Conservation (phyloP, 768 basidiomycete genomes). For the Russula lepida region DNA sequence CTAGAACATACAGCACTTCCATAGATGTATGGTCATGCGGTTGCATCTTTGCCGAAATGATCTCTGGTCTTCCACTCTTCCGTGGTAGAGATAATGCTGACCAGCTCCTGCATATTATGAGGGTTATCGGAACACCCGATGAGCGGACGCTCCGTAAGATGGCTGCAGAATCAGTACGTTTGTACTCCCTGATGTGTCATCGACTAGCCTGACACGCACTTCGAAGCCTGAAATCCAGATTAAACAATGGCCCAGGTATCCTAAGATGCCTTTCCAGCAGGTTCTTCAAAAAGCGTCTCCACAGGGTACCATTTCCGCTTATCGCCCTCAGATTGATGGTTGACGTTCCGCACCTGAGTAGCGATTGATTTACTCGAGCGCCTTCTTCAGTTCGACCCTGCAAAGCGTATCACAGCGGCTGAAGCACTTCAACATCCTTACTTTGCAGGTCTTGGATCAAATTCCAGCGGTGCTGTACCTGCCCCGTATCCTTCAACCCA, state of each 20-base stretch:
- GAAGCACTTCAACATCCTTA: constrained; percentile 91
- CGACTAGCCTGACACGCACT: constrained; percentile 12
- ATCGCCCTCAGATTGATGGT: not conserved
- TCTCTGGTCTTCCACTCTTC: constrained; percentile 93
- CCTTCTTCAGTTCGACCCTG: constrained; percentile 92
- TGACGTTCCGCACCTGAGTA: constrained; percentile 19
- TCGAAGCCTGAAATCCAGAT: constrained; percentile 70
- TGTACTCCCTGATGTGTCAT: not conserved
- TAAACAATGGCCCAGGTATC: constrained; percentile 82
- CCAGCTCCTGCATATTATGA: constrained; percentile 95
- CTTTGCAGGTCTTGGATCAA: constrained; percentile 44
- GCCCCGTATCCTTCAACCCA: constrained; percentile 39
- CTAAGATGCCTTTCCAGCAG: constrained; percentile 72
- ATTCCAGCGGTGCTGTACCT: constrained; percentile 35
- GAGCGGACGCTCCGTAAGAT: constrained; percentile 85
- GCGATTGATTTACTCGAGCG: constrained; percentile 92
- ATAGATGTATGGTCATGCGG: constrained; percentile 99
- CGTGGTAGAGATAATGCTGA: constrained; percentile 95
- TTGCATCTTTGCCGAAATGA: constrained; percentile 99
- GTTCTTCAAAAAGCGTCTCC: constrained; percentile 80
- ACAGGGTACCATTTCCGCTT: constrained; percentile 45
- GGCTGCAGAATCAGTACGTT: constrained; percentile 74
- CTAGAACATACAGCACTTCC: constrained; percentile 93
- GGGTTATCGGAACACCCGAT: constrained; percentile 91
- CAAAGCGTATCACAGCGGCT: constrained; percentile 82